phyloP scores from a whole-genome alignment of 2,329 filamentous ascomycete genomes.

The Epicoccum sorghinum region DNA sequence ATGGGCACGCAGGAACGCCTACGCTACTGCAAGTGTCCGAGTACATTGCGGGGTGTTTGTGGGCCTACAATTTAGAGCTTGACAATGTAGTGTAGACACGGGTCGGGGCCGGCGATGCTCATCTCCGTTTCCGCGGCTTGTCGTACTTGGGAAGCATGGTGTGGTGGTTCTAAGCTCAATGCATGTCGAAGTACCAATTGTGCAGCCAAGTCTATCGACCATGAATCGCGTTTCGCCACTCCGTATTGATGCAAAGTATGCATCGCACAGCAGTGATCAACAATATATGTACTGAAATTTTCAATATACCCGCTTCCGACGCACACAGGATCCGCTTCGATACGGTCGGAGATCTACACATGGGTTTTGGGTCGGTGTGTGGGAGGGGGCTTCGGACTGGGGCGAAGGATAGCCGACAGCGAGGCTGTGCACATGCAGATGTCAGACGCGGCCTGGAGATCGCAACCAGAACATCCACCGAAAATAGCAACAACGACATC shows the following conservation, averaged over 20 bases:
- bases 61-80: conserved; percentile 26
- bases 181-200: background rate
- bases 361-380: conserved; percentile 12
- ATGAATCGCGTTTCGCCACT: conserved; percentile 2
- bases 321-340: background rate
- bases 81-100: conserved; percentile 7
- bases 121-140: background rate
- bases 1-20: conserved; percentile 6
- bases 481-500: conserved; percentile 21
- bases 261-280: background rate
- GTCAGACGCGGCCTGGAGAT: conserved; percentile 25
- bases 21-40: conserved; percentile 13
- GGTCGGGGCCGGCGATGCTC: conserved; percentile 2
- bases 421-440: conserved; percentile 27
- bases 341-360: conserved; percentile 15
- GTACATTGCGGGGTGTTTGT: conserved; percentile 21
- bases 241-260: conserved; percentile 1
- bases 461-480: conserved; percentile 5
- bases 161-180: background rate
- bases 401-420: conserved; percentile 12
- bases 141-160: background rate
- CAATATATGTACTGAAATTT: background rate
- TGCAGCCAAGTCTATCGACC: background rate
- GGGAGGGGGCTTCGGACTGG: conserved; percentile 2
- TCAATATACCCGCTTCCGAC: background rate